Evolutionary conservation across 2,329 filamentous ascomycete genomes (phyloP).

Genomic region (Arthrocladium fulminans): DNA sequence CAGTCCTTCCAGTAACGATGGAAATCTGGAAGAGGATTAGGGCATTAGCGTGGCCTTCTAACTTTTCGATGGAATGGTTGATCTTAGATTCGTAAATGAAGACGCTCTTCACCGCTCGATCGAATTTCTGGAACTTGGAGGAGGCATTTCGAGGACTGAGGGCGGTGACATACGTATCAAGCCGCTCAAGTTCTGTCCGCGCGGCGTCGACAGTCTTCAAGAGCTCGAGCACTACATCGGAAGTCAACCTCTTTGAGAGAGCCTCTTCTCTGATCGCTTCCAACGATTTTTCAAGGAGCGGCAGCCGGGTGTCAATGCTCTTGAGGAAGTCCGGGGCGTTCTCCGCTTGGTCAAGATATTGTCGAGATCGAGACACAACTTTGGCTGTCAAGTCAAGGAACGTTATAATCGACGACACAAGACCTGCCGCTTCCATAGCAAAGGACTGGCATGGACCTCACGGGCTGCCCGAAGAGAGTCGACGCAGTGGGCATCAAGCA

Average conservation of each 20-base stretch:
- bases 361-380: background rate
- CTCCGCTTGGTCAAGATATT: background rate
- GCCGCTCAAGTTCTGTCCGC: background rate
- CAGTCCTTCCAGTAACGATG: background rate
- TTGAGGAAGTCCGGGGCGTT: background rate
- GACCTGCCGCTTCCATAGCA: constrained; percentile 3
- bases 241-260: background rate
- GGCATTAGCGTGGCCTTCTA: background rate
- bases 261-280: background rate
- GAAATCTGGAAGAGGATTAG: constrained; percentile 3
- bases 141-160: background rate
- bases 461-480: background rate
- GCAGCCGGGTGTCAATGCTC: background rate
- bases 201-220: background rate
- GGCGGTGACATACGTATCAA: background rate
- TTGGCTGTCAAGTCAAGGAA: constrained; percentile 6
- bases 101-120: background rate
- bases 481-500: background rate
- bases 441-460: background rate
- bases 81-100: constrained; percentile 3
- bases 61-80: background rate
- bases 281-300: background rate
- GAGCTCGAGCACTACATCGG: background rate
- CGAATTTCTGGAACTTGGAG: background rate
- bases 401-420: constrained; percentile 1